Evolutionary conservation across 108 stramenopile genomes (phyloP).

Genomic region (Nitzschia putrida): DNA sequence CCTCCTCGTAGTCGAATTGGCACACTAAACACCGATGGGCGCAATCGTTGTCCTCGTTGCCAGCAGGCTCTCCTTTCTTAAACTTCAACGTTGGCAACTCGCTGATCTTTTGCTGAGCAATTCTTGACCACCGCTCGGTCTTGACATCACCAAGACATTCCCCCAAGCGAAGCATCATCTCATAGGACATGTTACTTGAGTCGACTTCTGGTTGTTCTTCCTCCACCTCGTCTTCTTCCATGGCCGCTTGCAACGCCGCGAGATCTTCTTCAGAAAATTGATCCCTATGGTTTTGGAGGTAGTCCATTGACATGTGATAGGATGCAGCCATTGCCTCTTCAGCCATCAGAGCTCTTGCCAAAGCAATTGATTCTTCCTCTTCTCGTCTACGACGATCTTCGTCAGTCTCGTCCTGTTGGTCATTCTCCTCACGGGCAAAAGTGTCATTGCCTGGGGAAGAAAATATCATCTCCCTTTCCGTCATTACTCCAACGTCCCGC

Average conservation of each 20-base stretch:
- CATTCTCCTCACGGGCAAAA: constrained; percentile 1
- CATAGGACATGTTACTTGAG: constrained; percentile 56
- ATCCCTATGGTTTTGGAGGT: constrained; percentile 61
- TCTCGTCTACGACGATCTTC: constrained; percentile 62
- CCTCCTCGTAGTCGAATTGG: constrained; percentile 78
- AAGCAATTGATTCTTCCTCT: constrained; percentile 75
- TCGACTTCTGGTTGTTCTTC: constrained; percentile 37
- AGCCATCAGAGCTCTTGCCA: constrained; percentile 86
- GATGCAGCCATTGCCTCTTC: constrained; percentile 84
- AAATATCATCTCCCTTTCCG: too few relatives aligned
- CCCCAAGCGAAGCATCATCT: constrained; percentile 68
- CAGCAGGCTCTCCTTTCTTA: constrained; percentile 25
- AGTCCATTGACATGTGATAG: constrained; percentile 58
- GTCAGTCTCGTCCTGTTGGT: constrained; percentile 17
- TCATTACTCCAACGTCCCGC: neutral
- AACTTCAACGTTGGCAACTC: constrained; percentile 51
- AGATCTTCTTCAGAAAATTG: constrained; percentile 79
- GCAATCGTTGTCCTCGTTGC: constrained; percentile 70
- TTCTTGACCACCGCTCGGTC: constrained; percentile 76
- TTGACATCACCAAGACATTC: constrained; percentile 87
- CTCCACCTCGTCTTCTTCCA: constrained; percentile 72
- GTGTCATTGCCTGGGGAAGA: too few relatives aligned
- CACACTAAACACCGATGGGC: constrained; percentile 87
- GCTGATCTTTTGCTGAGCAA: constrained; percentile 59
- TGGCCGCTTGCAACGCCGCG: constrained; percentile 71